Base-by-base conservation (phyloP, 202 grass and related monocot species). In the Sporobolus alterniflorus region DNA sequence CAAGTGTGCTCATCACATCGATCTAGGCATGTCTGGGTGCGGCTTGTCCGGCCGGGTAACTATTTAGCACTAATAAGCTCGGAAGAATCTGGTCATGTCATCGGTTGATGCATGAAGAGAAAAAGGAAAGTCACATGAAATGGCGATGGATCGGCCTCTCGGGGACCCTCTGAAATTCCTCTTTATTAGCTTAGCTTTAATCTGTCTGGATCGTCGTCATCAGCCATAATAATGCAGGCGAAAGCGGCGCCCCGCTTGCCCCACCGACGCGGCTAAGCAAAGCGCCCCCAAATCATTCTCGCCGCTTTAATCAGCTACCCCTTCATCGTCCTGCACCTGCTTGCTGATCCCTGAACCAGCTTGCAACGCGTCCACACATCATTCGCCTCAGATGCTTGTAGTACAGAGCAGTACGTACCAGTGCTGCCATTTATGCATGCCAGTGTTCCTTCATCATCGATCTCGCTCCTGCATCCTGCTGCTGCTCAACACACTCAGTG, bases 151-250 rank as follows among this genome's bases (percentile, higher is more conserved):
- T 49, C 36, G 67, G 33, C 40, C 79, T n/a, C 28, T 7, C 11
- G 28, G 61, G 61, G 28, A 14, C 20, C 76, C 73, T 84, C 57
- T 61, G 16, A 50, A 69, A 78, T 78, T 22, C 14, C 70, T n/a
- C 64, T 18, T 62, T 83, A 7, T 39, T 39, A n/a, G n/a, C n/a
- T 79, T 80, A 3, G 80, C 88, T 87, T 90, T 90, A 84, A 87
- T 90, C 80, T 46, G 44, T 14, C 33, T 55, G 71, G 49, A 67
- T 87, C 80, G n/a, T n/a, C n/a, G 73, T 83, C 69, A 50, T 83
- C 69, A 59, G 75, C 69, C 77, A 90, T 90, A 78, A 87, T 90
- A 83, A 43, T 83, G 88, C 88, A 83, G 74, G 80, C 50, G 36
- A 87, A 79, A 83, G 84, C 69, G 80, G 74, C 69, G 60, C 40